phyloP scores from a whole-genome alignment of 2,329 filamentous ascomycete species.

The Bimuria novae-zelandiae region DNA sequence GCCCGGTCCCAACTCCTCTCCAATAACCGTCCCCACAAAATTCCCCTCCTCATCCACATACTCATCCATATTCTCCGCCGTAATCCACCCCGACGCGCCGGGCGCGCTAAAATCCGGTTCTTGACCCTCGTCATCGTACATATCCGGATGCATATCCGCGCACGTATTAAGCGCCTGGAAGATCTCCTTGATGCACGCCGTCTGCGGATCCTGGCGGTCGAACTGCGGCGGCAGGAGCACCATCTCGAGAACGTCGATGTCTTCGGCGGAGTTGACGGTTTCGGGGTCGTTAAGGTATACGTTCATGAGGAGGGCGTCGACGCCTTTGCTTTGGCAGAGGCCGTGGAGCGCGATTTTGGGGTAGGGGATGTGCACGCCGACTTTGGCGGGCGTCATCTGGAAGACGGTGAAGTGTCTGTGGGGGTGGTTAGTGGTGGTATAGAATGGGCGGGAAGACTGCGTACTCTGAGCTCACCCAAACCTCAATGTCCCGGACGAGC shows the following conservation, averaged over 20 bases:
- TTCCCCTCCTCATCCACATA: conserved; percentile 56
- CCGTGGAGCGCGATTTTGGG: conserved; percentile 76
- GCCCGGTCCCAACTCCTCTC: conserved; percentile 40
- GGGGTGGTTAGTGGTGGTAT: neutral
- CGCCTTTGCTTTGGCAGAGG: conserved; percentile 61
- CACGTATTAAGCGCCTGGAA: conserved; percentile 75
- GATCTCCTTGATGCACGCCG: conserved; percentile 53
- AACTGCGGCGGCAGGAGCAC: conserved; percentile 62
- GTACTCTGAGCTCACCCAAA: conserved; percentile 55
- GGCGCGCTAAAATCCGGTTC: conserved; percentile 61
- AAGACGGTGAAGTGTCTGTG: conserved; percentile 65
- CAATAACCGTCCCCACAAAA: conserved; percentile 38
- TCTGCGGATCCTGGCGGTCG: conserved; percentile 21
- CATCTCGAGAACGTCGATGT: conserved; percentile 67
- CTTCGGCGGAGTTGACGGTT: conserved; percentile 63
- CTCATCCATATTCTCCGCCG: conserved; percentile 84
- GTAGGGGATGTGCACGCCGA: conserved; percentile 73
- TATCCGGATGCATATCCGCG: conserved; percentile 77
- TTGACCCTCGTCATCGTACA: conserved; percentile 62
- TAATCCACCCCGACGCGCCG: conserved; percentile 82
- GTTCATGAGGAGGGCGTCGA: conserved; percentile 45
- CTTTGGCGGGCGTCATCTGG: conserved; percentile 53
- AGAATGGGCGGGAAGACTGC: neutral
- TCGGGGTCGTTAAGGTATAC: conserved; percentile 57
- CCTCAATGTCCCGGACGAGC: conserved; percentile 46